phyloP scores from a whole-genome alignment of 148 eudicot genomes.

The Chenopodium berlandieri region DNA sequence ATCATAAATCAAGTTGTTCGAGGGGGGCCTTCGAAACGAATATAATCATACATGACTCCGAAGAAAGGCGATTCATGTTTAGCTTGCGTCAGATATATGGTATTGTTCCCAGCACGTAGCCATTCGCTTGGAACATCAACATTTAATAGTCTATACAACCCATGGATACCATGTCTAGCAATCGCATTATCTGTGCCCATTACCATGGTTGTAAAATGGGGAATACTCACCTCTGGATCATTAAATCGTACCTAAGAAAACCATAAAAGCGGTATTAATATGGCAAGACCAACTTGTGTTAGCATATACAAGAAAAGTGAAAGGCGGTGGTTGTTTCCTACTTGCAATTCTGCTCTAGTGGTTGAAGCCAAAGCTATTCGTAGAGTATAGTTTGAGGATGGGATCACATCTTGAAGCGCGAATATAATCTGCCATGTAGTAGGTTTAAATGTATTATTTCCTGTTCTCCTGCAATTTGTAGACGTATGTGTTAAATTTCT shows the following conservation, averaged over 20 bases:
- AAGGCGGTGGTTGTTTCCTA: constrained; percentile 17
- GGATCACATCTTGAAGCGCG: constrained; percentile 28
- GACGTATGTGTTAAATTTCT: not conserved
- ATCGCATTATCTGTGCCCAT: constrained; percentile 62
- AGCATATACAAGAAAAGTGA: not conserved
- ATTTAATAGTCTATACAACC: constrained; percentile 42
- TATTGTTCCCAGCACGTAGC: constrained; percentile 41
- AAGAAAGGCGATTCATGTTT: constrained; percentile 34
- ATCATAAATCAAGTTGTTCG: not conserved
- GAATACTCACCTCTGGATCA: constrained; percentile 27
- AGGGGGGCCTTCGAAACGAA: constrained; percentile 26
- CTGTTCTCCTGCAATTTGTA: constrained; percentile 35
- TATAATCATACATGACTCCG: constrained; percentile 62
- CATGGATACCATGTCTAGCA: constrained; percentile 67
- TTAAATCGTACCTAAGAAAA: constrained; percentile 47
- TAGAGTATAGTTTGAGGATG: constrained; percentile 47
- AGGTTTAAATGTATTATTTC: constrained; percentile 27
- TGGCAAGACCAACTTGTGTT: not conserved
- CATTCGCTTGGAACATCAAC: constrained; percentile 31
- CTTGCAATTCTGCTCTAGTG: constrained; percentile 54
- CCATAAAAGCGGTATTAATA: not conserved
- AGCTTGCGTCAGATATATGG: constrained; percentile 44
- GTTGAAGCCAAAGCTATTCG: constrained; percentile 73
- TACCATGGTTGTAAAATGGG: constrained; percentile 36
- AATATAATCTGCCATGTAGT: constrained; percentile 69